Evolutionary conservation across 2,329 filamentous ascomycete genomes (phyloP).

Genomic region (Colletotrichum chrysophilum): DNA sequence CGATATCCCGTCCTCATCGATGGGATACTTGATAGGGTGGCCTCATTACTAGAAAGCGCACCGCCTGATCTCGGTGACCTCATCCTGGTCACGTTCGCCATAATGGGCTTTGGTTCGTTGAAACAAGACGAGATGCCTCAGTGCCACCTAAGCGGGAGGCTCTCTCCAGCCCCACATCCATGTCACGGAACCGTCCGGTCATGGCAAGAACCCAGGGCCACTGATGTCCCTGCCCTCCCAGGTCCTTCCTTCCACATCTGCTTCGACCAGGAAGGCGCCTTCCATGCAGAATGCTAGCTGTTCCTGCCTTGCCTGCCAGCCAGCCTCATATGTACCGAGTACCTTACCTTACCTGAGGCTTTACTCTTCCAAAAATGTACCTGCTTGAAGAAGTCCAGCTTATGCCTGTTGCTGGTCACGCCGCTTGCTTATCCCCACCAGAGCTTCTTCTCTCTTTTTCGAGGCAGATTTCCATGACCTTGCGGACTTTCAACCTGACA

Average conservation of each 20-base stretch:
- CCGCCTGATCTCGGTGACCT: not conserved
- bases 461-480: not conserved
- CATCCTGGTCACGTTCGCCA: not conserved
- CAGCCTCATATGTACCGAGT: not conserved
- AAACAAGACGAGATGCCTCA: not conserved
- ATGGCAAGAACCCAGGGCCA: not conserved
- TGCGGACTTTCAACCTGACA: not conserved
- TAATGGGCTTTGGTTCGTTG: not conserved
- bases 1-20: not conserved
- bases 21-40: rapidly evolving
- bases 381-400: not conserved
- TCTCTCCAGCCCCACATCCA: not conserved
- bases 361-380: not conserved
- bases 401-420: not conserved
- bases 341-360: not conserved
- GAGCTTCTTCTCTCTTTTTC: not conserved
- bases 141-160: not conserved
- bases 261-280: not conserved
- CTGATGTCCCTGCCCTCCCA: not conserved
- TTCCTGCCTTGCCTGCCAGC: not conserved
- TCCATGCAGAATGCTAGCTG: not conserved
- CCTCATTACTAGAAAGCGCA: not conserved
- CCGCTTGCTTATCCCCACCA: not conserved
- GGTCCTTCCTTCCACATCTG: not conserved
- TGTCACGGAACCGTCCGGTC: not conserved